Evolutionary conservation across 2,329 filamentous ascomycete species (phyloP).

Genomic region (Rhinocladiella mackenziei): DNA sequence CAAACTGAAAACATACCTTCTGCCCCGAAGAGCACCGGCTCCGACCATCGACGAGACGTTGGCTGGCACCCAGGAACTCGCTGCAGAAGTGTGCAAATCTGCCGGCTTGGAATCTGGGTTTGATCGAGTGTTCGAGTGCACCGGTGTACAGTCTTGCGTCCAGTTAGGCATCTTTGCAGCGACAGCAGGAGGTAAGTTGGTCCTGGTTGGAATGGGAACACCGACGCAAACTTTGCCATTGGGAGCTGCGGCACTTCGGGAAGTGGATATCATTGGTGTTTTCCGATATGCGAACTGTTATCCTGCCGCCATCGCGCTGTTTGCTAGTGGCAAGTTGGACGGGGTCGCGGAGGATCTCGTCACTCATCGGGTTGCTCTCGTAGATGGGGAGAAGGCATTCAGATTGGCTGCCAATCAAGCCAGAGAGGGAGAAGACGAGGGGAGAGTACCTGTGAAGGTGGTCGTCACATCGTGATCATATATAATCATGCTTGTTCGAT

Average conservation of each 20-base stretch:
- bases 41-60: constrained; percentile 42
- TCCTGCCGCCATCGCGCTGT: constrained; percentile 51
- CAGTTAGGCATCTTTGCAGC: constrained; percentile 46
- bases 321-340: constrained; percentile 49
- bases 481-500: neutral
- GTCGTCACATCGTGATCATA: constrained; percentile 35
- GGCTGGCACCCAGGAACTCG: constrained; percentile 35
- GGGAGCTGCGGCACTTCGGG: constrained; percentile 52
- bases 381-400: constrained; percentile 50
- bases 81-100: constrained; percentile 32
- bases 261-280: constrained; percentile 56
- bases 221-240: constrained; percentile 53
- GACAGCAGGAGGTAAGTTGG: constrained; percentile 48
- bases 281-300: constrained; percentile 55
- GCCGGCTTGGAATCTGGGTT: constrained; percentile 36
- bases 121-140: constrained; percentile 45
- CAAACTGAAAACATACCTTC: constrained; percentile 36
- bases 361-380: constrained; percentile 50
- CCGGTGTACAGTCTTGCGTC: constrained; percentile 43
- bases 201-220: constrained; percentile 57
- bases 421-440: constrained; percentile 49
- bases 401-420: constrained; percentile 42
- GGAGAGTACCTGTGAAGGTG: constrained; percentile 53
- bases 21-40: constrained; percentile 32
- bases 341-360: constrained; percentile 50